Conservation (phyloP, 768 basidiomycete genomes). For the Macrolepiota dolichaula region DNA sequence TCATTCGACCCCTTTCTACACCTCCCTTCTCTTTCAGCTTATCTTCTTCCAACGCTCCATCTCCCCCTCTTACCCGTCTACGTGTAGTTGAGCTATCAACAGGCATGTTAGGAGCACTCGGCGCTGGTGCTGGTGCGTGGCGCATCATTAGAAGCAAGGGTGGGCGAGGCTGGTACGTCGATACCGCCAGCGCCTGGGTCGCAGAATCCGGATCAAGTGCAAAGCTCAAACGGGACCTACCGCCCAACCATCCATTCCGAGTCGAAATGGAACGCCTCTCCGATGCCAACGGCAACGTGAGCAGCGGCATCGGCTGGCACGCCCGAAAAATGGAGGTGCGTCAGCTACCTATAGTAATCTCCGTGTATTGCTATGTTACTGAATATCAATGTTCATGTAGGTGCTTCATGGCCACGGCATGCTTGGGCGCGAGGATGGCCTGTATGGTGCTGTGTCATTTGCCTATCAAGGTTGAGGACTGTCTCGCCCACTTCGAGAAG, state of each 20-base stretch:
- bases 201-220: conserved; percentile 33
- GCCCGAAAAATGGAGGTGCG: conserved; percentile 94
- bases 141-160: conserved; percentile 89
- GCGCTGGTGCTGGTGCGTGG: conserved; percentile 83
- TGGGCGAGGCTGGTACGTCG: conserved; percentile 92
- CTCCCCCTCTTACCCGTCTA: conserved; percentile 62
- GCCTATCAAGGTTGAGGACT: conserved; percentile 78
- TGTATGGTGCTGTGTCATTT: conserved; percentile 93
- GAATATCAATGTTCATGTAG: conserved; percentile 27
- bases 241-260: conserved; percentile 62
- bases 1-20: conserved; percentile 79
- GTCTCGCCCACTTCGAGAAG: not conserved
- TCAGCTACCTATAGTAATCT: conserved; percentile 13
- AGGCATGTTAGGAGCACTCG: conserved; percentile 65
- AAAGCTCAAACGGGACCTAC: conserved; percentile 56
- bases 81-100: conserved; percentile 86
- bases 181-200: conserved; percentile 83
- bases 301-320: conserved; percentile 92
- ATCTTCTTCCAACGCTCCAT: conserved; percentile 25
- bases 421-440: conserved; percentile 87
- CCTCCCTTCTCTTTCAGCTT: conserved; percentile 72
- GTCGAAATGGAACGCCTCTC: conserved; percentile 69
- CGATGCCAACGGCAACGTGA: conserved; percentile 85
- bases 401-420: conserved; percentile 87
- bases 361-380: not conserved